Evolutionary conservation across 768 basidiomycete species (phyloP).

Genomic region (Tylopilus felleus): DNA sequence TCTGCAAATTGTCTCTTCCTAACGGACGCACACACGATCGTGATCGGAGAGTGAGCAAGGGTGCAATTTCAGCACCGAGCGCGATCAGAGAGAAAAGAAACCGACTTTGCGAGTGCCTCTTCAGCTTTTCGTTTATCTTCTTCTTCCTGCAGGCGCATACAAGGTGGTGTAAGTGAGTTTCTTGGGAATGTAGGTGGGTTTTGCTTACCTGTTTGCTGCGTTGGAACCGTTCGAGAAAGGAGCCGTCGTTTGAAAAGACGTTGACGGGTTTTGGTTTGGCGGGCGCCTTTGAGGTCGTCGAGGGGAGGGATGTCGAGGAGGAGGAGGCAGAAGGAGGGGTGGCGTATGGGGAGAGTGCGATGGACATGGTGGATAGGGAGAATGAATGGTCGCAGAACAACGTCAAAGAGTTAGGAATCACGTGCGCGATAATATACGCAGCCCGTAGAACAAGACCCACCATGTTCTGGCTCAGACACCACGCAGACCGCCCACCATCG

Average conservation of each 20-base stretch:
- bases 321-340: slow-evolving; percentile 16
- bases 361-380: slow-evolving; percentile 12
- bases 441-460: no score
- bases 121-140: slow-evolving; percentile 55
- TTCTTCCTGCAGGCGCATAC: slow-evolving; percentile 42
- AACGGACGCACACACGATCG: not conserved
- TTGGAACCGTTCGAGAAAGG: slow-evolving; percentile 64
- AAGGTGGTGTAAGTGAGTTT: not conserved
- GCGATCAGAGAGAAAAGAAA: slow-evolving; percentile 5
- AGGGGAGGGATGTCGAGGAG: slow-evolving; percentile 8
- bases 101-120: slow-evolving; percentile 49
- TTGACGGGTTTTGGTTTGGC: slow-evolving; percentile 48
- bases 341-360: not conserved
- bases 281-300: slow-evolving; percentile 14
- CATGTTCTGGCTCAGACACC: no score
- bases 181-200: not conserved
- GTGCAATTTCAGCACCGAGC: not conserved
- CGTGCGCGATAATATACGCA: not conserved
- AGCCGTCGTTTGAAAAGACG: slow-evolving; percentile 68
- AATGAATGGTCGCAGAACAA: not conserved
- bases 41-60: not conserved
- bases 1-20: slow-evolving; percentile 62
- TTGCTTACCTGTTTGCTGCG: slow-evolving; percentile 49
- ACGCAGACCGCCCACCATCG: no score
- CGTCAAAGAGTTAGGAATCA: not conserved